A percentile compares a stretch with the other conserved stretches of the same genome.
These are phyloP conservation scores for Trichoderma semiorbis DNA, from an alignment of 2,329 filamentous ascomycete genomes.

Conservation along the genomic window DNA sequence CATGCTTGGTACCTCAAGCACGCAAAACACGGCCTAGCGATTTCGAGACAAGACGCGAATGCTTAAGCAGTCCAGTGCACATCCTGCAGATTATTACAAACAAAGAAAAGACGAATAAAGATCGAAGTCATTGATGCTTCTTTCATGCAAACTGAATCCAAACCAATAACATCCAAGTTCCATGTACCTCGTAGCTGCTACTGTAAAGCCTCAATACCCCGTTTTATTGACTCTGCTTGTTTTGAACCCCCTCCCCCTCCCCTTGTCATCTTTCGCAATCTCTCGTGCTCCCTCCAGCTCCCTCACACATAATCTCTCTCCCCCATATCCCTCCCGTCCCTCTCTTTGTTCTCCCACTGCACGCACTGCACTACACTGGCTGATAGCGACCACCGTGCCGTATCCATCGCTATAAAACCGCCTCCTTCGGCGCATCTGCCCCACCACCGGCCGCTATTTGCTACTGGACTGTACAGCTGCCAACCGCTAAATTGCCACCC, in stretches of 20 bases:
- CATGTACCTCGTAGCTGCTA: background rate
- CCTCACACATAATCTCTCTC: background rate
- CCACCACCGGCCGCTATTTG: background rate
- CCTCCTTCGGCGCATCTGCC: constrained; percentile 8
- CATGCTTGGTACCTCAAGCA: background rate
- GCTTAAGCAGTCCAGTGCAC: background rate
- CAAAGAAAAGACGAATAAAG: background rate
- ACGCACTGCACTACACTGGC: background rate
- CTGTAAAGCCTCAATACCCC: background rate
- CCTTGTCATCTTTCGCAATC: background rate
- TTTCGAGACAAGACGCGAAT: background rate
- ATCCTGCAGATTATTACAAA: background rate
- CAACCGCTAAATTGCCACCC: constrained; percentile 16
- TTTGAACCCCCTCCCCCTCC: background rate
- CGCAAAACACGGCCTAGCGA: background rate
- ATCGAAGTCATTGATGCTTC: background rate
- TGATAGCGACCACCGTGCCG: background rate
- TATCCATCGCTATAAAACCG: background rate
- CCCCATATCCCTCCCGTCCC: background rate
- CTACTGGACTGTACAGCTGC: background rate
- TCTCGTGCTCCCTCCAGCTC: background rate
- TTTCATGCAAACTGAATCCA: background rate
- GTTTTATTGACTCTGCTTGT: background rate
- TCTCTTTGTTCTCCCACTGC: background rate
- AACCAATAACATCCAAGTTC: background rate